phyloP scores from a whole-genome alignment of 163 green algal genomes.

The Prototheca cutis region DNA sequence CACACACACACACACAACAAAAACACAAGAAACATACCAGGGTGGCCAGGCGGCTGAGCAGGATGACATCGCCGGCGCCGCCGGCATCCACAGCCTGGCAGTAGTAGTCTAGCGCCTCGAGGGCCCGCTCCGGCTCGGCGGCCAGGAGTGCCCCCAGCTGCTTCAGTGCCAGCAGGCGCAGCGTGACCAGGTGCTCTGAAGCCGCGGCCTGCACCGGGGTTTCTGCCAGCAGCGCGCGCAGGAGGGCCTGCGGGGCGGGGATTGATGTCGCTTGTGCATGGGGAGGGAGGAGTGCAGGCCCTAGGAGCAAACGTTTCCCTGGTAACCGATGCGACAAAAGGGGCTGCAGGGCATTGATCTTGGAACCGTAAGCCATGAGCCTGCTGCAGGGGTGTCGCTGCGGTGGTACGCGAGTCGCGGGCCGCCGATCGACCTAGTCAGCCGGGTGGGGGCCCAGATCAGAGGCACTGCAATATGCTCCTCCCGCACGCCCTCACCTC shows the following conservation, averaged over 20 bases:
- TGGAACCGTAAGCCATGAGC: too few species aligned
- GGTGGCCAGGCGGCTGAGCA: not conserved
- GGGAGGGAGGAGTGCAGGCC: not conserved
- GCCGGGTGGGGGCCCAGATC: not conserved
- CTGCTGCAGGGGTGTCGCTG: not conserved
- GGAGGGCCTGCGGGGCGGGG: not conserved
- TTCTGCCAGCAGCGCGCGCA: not conserved
- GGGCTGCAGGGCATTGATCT: too few species aligned
- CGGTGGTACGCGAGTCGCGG: too few species aligned
- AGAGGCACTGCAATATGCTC: not conserved
- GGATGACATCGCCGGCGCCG: not conserved
- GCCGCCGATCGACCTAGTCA: not conserved
- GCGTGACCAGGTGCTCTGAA: not conserved
- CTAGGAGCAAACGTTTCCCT: too few species aligned
- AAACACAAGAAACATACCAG: not conserved
- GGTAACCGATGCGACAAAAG: too few species aligned
- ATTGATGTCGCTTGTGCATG: not conserved
- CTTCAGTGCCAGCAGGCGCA: not conserved
- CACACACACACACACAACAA: not conserved
- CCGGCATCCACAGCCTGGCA: not conserved
- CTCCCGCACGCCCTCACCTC: not conserved
- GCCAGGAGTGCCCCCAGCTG: slow-evolving; percentile 1
- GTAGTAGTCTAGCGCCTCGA: not conserved
- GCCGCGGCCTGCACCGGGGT: not conserved
- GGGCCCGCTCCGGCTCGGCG: not conserved